These are phyloP conservation scores for Alternaria angustiovoidea DNA, from an alignment of 2,329 filamentous ascomycete genomes.

Conservation along the genomic window DNA sequence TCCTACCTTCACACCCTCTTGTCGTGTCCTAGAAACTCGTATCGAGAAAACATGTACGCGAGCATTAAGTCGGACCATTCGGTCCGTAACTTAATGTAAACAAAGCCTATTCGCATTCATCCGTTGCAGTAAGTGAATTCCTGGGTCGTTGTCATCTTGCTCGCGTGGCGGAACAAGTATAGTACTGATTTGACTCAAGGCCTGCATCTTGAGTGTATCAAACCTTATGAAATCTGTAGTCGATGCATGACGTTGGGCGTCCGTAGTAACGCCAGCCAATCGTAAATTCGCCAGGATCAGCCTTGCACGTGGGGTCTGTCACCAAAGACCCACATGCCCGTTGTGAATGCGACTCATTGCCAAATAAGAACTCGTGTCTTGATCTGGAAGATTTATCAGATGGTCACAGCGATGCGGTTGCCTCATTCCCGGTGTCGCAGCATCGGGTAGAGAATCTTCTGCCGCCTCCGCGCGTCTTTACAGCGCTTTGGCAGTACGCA, in stretches of 20 bases:
- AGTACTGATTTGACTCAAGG: not conserved
- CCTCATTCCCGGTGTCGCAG: not conserved
- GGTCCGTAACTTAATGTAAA: not conserved
- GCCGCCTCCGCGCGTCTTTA: not conserved
- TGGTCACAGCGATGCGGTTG: not conserved
- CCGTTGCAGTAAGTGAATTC: not conserved
- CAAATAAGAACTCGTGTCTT: not conserved
- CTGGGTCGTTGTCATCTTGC: not conserved
- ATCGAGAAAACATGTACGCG: not conserved
- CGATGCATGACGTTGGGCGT: slow-evolving; percentile 3
- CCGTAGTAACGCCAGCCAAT: slow-evolving; percentile 13
- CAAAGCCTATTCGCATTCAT: not conserved
- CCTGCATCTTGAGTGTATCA: not conserved
- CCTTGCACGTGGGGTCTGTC: not conserved
- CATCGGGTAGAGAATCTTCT: not conserved
- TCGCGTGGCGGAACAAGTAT: not conserved
- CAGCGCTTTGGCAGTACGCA: not conserved
- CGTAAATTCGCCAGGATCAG: not conserved
- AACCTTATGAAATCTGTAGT: slow-evolving; percentile 1
- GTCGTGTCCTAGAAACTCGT: not conserved
- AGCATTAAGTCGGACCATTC: not conserved
- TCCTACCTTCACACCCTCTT: not conserved
- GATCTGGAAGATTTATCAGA: not conserved
- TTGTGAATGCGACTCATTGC: not conserved
- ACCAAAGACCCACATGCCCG: not conserved